Evolutionary conservation across 1,284 basidiomycete species (phyloP).

Genomic region (Exobasidium cylindrosporum): DNA sequence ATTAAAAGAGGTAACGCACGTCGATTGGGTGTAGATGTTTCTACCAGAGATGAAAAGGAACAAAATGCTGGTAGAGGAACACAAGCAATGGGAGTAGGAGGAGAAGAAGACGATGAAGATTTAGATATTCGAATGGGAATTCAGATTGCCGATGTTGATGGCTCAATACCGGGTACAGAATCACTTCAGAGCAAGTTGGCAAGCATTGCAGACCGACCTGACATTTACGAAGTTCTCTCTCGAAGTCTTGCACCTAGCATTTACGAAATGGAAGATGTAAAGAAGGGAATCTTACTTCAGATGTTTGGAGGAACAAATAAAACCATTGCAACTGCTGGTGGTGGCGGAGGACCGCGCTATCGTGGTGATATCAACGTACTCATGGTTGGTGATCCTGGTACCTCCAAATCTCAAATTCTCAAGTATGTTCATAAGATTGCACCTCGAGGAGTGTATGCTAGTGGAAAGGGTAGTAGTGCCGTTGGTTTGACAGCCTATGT

Average conservation of each 20-base stretch:
- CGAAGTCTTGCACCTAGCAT: slow-evolving; percentile 88
- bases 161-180: slow-evolving; percentile 27
- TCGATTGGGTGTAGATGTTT: slow-evolving; percentile 74
- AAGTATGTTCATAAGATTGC: slow-evolving; percentile 97
- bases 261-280: slow-evolving; percentile 98
- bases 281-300: slow-evolving; percentile 93
- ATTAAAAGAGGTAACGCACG: slow-evolving; percentile 67
- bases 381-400: slow-evolving; percentile 95
- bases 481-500: slow-evolving; percentile 98
- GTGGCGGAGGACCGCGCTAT: slow-evolving; percentile 90
- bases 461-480: slow-evolving; percentile 94
- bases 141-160: background rate
- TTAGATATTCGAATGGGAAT: slow-evolving; percentile 24
- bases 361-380: slow-evolving; percentile 96
- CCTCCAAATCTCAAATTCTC: slow-evolving; percentile 87
- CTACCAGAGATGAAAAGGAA: slow-evolving; percentile 63
- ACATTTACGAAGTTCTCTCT: slow-evolving; percentile 83
- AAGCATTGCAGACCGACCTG: slow-evolving; percentile 70
- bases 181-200: slow-evolving; percentile 65
- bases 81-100: slow-evolving; percentile 77
- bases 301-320: slow-evolving; percentile 98
- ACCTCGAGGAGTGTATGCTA: slow-evolving; percentile 78
- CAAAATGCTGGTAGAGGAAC: slow-evolving; percentile 57
- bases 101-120: slow-evolving; percentile 59
- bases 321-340: slow-evolving; percentile 84